Base-by-base conservation (phyloP, 805 yeast genomes). In the Lachancea fermentati region DNA sequence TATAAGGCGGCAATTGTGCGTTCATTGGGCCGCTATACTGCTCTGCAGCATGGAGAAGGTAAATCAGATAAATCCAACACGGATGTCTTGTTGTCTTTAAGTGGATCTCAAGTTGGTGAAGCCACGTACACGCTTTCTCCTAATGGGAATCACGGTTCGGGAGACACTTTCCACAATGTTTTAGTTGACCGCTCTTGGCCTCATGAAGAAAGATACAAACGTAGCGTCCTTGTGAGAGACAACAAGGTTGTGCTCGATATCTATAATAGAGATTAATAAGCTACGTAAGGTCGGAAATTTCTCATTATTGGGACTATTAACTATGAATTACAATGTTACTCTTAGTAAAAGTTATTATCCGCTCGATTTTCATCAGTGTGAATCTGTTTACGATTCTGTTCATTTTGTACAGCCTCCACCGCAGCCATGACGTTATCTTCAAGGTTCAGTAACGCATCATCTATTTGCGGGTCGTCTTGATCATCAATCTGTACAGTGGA, bases 71-170 rank as follows among this genome's bases (percentile, higher is more conserved):
- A 25, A 9, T 13, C 12, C 5, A 7, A 8, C 14, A n/a, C 32
- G 8, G 37, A 39, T 12, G 31, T 30, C 13, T n/a, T 39, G n/a
- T 24, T 39, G 14, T 46, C 57, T 8, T 45, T 63, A 18, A 41
- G 47, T 19, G 54, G 59, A 6, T 45, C 47, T 17, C 77, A 74
- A 47, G 65, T 67, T 33, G 80, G 79, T 16, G 62, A 72, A 2
- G 71, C 79, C 0, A 45, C 46, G 6, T 73, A 58, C 48, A 63
- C 69, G 1, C 32, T 73, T 3, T 59, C 73, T 5, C 70, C 71
- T n/a, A 32, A 42, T 7, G 77, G 77, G 2, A 73, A 73, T 47
- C 57, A 63, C 44, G 79, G 79, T 1, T 46, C 48, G n/a, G 78
- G 76, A 4, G 46, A 55, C 13, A 53, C 63, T 5, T 48, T 50